A percentile compares a stretch with the other conserved stretches of the same genome.
phyloP scores from a whole-genome alignment of 2,329 filamentous ascomycete species.

The Diaporthe ilicicola region DNA sequence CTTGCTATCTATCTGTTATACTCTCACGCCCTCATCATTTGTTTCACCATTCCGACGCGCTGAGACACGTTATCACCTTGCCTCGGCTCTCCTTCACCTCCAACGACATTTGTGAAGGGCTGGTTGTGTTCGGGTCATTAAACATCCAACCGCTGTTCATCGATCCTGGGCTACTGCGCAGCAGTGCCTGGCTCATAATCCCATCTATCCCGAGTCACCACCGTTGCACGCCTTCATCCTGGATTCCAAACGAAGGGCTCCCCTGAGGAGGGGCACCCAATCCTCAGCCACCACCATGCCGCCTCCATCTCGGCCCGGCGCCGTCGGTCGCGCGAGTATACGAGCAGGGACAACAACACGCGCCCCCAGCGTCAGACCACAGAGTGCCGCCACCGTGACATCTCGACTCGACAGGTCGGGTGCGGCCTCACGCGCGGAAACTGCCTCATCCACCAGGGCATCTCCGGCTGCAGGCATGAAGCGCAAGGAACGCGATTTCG shows the following conservation, averaged over 20 bases:
- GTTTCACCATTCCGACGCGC: slow-evolving; percentile 8
- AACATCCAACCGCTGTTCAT: neutral
- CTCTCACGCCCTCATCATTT: slow-evolving; percentile 12
- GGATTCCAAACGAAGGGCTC: slow-evolving; percentile 35
- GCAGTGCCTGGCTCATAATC: neutral
- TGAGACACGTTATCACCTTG: neutral
- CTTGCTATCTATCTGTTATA: slow-evolving; percentile 14
- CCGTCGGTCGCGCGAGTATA: slow-evolving; percentile 40
- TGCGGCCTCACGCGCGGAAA: slow-evolving; percentile 75
- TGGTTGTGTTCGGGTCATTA: neutral
- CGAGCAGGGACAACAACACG: slow-evolving; percentile 37
- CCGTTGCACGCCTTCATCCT: slow-evolving; percentile 25
- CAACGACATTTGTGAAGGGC: neutral
- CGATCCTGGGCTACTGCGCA: neutral
- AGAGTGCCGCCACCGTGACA: slow-evolving; percentile 36
- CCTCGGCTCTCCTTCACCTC: neutral
- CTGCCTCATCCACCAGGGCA: slow-evolving; percentile 67
- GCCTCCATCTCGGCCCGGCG: slow-evolving; percentile 34
- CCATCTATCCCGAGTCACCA: neutral
- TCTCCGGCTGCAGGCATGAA: slow-evolving; percentile 70
- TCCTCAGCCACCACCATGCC: slow-evolving; percentile 39
- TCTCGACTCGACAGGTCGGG: slow-evolving; percentile 47
- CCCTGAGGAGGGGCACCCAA: slow-evolving; percentile 42
- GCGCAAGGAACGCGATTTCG: slow-evolving; percentile 88
- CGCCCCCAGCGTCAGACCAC: slow-evolving; percentile 34